A percentile compares a stretch with the other conserved stretches of the same genome.
phyloP scores from a whole-genome alignment of 768 basidiomycete genomes.

The Lactifluus rugatus region DNA sequence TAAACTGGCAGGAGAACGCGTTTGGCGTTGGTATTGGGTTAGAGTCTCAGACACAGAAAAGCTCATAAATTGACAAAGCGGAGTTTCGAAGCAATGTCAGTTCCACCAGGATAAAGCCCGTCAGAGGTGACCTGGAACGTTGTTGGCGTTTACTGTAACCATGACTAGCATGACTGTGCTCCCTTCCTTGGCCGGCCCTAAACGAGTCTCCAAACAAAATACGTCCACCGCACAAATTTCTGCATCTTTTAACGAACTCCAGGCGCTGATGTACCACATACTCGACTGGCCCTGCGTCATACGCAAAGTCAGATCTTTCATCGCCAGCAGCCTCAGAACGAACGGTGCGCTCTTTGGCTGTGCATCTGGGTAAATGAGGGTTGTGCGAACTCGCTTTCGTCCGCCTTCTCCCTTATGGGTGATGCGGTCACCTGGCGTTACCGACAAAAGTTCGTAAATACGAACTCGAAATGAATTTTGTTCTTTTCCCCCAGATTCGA shows the following conservation, averaged over 20 bases:
- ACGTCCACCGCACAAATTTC: too few species aligned
- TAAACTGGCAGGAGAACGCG: too few species aligned
- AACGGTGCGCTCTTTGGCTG: slow-evolving; percentile 22
- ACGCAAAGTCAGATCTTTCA: slow-evolving; percentile 17
- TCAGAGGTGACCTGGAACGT: too few species aligned
- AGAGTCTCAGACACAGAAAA: too few species aligned
- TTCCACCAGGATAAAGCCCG: too few species aligned
- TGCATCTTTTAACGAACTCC: slow-evolving; percentile 20
- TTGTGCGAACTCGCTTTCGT: neutral
- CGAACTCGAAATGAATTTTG: neutral
- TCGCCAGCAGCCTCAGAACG: slow-evolving; percentile 19
- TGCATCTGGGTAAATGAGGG: slow-evolving; percentile 4
- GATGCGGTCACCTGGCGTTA: slow-evolving; percentile 21
- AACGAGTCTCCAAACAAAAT: neutral
- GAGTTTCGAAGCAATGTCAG: too few species aligned
- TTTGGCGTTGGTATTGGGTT: too few species aligned
- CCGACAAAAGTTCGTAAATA: slow-evolving; percentile 5
- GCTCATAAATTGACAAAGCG: too few species aligned
- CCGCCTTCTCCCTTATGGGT: slow-evolving; percentile 7
- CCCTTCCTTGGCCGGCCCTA: slow-evolving; percentile 8
- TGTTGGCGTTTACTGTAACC: too few species aligned
- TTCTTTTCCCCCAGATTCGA: neutral
- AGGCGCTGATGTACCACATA: slow-evolving; percentile 22
- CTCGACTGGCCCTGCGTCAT: slow-evolving; percentile 16
- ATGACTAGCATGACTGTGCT: too few species aligned